These are phyloP conservation scores for Stephanodiscus triporus DNA, from an alignment of 108 stramenopile species.

Conservation along the genomic window DNA sequence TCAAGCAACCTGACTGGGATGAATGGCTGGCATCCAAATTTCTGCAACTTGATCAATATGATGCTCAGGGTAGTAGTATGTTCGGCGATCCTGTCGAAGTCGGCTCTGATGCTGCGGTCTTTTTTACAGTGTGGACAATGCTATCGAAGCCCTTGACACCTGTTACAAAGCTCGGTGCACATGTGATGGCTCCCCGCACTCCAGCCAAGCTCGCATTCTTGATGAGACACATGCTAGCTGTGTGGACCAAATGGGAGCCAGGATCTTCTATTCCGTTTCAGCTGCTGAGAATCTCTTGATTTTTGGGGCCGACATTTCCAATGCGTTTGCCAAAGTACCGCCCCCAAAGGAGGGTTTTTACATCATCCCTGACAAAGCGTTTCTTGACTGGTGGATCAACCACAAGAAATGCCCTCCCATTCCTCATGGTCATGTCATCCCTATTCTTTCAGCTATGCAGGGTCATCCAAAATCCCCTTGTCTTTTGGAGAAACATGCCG, in stretches of 20 bases:
- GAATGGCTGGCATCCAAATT: constrained; percentile 31
- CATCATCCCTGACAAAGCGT: constrained; percentile 38
- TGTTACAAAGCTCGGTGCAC: not conserved
- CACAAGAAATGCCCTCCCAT: constrained; percentile 20
- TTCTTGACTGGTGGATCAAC: constrained; percentile 32
- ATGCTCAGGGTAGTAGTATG: not conserved
- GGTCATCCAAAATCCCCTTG: constrained; percentile 21
- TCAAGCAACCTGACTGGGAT: constrained; percentile 20
- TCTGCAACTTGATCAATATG: constrained; percentile 39
- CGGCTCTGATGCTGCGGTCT: not conserved
- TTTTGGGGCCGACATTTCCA: constrained; percentile 35
- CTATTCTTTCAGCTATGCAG: constrained; percentile 16
- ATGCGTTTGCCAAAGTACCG: constrained; percentile 45
- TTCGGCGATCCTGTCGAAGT: not conserved
- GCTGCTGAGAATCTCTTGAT: constrained; percentile 17
- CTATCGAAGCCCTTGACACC: not conserved
- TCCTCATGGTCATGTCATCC: constrained; percentile 23
- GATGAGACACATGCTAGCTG: constrained; percentile 12
- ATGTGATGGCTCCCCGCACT: not conserved
- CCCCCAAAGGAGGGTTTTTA: constrained; percentile 33
- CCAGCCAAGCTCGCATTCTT: constrained; percentile 6
- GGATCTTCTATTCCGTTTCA: constrained; percentile 28
- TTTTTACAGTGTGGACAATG: not conserved
- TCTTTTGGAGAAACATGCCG: constrained; percentile 22
- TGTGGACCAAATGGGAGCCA: not conserved